Percentiles rank a stretch among this genome's conserved stretches.
phyloP scores from a whole-genome alignment of 2,329 filamentous ascomycete species.

The Plectosphaerella plurivora region DNA sequence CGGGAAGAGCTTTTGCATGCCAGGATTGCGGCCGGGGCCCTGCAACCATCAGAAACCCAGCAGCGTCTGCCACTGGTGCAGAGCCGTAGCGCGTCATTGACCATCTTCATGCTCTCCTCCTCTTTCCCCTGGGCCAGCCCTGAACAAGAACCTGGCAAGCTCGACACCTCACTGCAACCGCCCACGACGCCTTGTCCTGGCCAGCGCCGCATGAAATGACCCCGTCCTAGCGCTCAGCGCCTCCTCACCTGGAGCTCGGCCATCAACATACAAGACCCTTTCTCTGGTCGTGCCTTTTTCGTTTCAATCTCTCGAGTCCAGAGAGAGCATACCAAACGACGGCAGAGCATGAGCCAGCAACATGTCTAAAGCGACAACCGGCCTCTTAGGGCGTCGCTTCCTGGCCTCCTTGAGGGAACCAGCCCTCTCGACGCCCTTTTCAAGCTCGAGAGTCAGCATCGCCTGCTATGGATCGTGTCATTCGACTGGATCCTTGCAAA shows the following conservation, averaged over 20 bases:
- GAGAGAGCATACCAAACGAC: constrained; percentile 5
- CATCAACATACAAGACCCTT: not conserved
- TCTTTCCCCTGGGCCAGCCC: not conserved
- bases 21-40: no score
- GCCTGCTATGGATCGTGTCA: constrained; percentile 3
- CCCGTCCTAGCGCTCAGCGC: not conserved
- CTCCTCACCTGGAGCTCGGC: not conserved
- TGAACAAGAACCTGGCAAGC: not conserved
- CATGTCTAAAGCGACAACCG: constrained; percentile 31
- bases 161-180: not conserved
- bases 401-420: constrained; percentile 19
- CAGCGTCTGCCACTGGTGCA: not conserved
- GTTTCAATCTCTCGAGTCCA: constrained; percentile 7
- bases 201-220: not conserved
- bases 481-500: not conserved
- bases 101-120: not conserved
- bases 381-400: constrained; percentile 28
- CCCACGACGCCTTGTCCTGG: not conserved
- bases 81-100: constrained; percentile 2
- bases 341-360: constrained; percentile 27
- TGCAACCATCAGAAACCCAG: not conserved
- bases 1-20: not conserved
- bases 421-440: constrained; percentile 9
- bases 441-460: constrained; percentile 1
- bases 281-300: not conserved